Evolutionary conservation across 495 filamentous ascomycete species (phyloP).

Genomic region (Tuber aestivum): DNA sequence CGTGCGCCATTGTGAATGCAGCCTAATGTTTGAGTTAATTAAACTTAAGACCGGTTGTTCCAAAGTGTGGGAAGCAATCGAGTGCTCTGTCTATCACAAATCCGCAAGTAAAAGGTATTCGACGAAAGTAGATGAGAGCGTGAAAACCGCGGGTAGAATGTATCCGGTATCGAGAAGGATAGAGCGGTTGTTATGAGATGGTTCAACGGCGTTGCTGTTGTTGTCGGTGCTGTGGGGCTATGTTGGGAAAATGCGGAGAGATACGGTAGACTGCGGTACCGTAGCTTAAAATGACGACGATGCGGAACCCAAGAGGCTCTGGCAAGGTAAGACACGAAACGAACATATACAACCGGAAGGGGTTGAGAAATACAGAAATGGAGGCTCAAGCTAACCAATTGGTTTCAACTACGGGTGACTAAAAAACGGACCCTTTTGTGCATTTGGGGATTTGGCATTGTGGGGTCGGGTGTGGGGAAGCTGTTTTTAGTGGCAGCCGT

Average conservation of each 20-base stretch:
- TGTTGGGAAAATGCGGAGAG: not conserved
- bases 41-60: not conserved
- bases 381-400: not conserved
- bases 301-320: not conserved
- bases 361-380: not conserved
- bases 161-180: not conserved
- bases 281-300: not conserved
- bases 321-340: not conserved
- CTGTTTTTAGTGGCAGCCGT: not conserved
- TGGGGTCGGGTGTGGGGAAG: not conserved
- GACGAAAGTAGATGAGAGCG: not conserved
- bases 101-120: not conserved
- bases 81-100: not conserved
- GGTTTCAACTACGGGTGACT: not conserved
- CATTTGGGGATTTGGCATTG: not conserved
- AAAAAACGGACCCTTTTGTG: not conserved
- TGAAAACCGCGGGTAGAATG: not conserved
- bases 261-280: not conserved
- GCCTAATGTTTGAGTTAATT: not conserved
- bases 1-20: conserved; percentile 76
- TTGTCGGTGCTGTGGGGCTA: not conserved
- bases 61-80: not conserved
- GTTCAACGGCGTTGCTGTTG: not conserved
- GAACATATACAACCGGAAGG: not conserved
- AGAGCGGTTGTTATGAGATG: not conserved